Conservation (phyloP, 2,329 filamentous ascomycete genomes). For the Penicillium digitatum region DNA sequence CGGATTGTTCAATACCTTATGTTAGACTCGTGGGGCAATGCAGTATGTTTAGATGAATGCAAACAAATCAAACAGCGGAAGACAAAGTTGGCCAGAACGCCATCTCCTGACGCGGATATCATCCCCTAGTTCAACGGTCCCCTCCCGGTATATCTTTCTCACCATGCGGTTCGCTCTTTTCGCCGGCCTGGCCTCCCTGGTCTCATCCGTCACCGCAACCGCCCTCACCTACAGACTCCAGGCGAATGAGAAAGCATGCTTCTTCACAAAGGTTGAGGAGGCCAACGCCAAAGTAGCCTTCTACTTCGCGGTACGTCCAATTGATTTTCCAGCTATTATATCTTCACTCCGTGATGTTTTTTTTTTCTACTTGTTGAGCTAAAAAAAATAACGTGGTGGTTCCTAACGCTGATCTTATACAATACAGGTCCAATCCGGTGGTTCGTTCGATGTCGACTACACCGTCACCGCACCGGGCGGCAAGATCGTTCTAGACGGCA, state of each 20-base stretch:
- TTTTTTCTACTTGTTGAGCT: not conserved
- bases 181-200: conserved; percentile 66
- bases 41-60: conserved; percentile 29
- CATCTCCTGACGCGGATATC: conserved; percentile 25
- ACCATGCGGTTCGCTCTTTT: conserved; percentile 64
- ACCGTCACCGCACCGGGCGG: conserved; percentile 75
- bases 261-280: conserved; percentile 76
- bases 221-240: conserved; percentile 89
- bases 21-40: conserved; percentile 7
- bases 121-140: conserved; percentile 11
- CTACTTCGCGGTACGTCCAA: conserved; percentile 82
- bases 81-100: conserved; percentile 34
- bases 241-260: conserved; percentile 93
- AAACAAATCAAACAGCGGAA: conserved; percentile 35
- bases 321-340: not conserved
- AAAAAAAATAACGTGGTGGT: not conserved
- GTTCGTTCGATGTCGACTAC: conserved; percentile 96
- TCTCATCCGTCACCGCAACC: conserved; percentile 73
- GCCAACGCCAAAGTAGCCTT: conserved; percentile 88
- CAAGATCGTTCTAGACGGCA: conserved; percentile 76
- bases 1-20: not conserved
- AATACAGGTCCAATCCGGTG: conserved; percentile 87
- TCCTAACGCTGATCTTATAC: conserved; percentile 5
- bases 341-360: not conserved
- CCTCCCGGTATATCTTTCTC: conserved; percentile 15